Conservation (phyloP, 768 basidiomycete genomes). For the Dendrothele bispora region DNA sequence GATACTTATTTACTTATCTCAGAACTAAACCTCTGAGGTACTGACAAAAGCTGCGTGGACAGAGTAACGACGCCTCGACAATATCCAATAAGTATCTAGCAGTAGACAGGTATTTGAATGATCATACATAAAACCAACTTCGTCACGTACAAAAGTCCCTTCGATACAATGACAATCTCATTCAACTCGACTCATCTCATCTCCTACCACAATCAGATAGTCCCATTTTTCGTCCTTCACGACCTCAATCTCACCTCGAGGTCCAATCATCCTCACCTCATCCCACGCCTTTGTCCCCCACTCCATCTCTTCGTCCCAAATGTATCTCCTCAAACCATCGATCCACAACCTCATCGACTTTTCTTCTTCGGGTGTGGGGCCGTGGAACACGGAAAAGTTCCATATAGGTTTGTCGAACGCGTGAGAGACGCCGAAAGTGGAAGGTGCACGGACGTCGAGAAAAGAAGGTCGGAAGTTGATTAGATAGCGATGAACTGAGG, state of each 20-base stretch:
- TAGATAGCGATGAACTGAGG: conserved; percentile 8
- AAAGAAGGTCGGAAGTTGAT: conserved; percentile 8
- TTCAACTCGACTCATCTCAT: conserved; percentile 7
- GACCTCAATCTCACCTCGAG: neutral
- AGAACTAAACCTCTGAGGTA: no score
- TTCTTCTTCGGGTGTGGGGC: conserved; percentile 10
- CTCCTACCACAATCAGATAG: conserved; percentile 6
- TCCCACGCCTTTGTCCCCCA: conserved; percentile 8
- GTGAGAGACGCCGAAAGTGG: conserved; percentile 6
- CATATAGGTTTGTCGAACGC: conserved; percentile 10
- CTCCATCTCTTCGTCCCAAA: neutral
- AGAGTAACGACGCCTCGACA: no score
- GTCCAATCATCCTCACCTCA: conserved; percentile 4
- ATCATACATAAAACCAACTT: no score
- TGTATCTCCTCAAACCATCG: conserved; percentile 3
- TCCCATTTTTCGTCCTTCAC: conserved; percentile 10
- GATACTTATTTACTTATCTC: no score
- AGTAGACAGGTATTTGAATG: no score
- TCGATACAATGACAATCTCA: no score
- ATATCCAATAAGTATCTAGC: no score
- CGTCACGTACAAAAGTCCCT: no score
- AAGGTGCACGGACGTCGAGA: neutral
- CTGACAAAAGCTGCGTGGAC: no score
- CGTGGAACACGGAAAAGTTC: conserved; percentile 9
- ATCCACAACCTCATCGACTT: conserved; percentile 7